Conservation (phyloP, 805 yeast genomes). For the Candida pseudofarinosa region DNA sequence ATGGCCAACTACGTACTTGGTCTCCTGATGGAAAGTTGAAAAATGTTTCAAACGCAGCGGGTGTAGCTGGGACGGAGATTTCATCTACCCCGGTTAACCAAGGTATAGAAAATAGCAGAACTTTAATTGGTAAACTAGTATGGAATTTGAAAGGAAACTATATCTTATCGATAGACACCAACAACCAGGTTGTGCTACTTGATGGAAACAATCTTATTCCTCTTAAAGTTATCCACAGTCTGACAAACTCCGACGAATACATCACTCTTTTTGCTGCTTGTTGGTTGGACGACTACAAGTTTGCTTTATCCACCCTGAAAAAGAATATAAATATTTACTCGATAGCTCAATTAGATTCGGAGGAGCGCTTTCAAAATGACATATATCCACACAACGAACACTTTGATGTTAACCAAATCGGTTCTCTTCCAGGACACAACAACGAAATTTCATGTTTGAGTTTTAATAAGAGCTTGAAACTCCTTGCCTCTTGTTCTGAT, state of each 20-base stretch:
- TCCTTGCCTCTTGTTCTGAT: slow-evolving; percentile 73
- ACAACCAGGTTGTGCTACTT: slow-evolving; percentile 52
- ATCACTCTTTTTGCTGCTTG: slow-evolving; percentile 46
- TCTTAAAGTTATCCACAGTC: slow-evolving; percentile 22
- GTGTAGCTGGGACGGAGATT: not conserved
- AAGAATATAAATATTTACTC: slow-evolving; percentile 55
- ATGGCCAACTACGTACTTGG: slow-evolving; percentile 82
- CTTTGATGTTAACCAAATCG: slow-evolving; percentile 22
- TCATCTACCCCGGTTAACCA: slow-evolving; percentile 8
- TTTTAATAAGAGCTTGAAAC: slow-evolving; percentile 48
- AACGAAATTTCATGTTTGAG: slow-evolving; percentile 52
- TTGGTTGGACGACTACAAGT: slow-evolving; percentile 70
- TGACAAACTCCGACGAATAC: slow-evolving; percentile 3
- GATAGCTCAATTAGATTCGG: slow-evolving; percentile 13
- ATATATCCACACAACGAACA: not conserved
- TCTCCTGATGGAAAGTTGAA: slow-evolving; percentile 61
- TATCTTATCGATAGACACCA: slow-evolving; percentile 55
- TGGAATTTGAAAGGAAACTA: slow-evolving; percentile 61
- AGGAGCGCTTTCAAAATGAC: slow-evolving; percentile 5
- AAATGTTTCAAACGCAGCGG: slow-evolving; percentile 33
- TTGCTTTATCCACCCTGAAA: slow-evolving; percentile 63
- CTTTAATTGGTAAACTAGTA: slow-evolving; percentile 46
- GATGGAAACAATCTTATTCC: slow-evolving; percentile 44
- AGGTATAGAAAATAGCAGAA: slow-evolving; percentile 11
- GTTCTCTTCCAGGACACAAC: slow-evolving; percentile 55